Base-by-base conservation (phyloP, 495 filamentous ascomycete species). In the Xylaria grammica region DNA sequence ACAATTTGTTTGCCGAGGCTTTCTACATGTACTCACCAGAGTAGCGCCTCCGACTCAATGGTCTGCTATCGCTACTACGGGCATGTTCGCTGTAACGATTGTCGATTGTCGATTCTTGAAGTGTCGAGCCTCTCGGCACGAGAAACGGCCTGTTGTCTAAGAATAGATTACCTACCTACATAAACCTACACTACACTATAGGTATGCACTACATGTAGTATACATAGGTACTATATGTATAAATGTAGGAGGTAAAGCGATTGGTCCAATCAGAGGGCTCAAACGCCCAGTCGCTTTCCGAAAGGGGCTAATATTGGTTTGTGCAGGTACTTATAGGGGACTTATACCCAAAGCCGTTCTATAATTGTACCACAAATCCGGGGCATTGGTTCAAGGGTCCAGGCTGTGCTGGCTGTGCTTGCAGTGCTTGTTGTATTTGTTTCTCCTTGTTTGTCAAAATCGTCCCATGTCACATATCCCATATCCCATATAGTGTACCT, bases 281-380 rank as follows among this genome's bases (percentile, higher is more conserved):
- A 3, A 42, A 52, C 19, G 26, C 46, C 26, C 36, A 38, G 27
- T 30, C 45, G 29, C 29, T 52, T 50, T 36, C 58, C 58, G 48
- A 61, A 61, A 61, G 20, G 42, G 58, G 58, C 58, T 61, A 61
- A 61, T 27, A 52, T 42, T 42, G 36, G 19, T 42, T 40, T 4
- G 22, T 52, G 46, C 45, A 32, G 58, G 40, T 17, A 5, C 34
- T 36, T 36, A 11, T 36, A 36, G 6, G 6, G 11, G 34, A 11
- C 34, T 36, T n/a, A 11, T 36, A 60, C 27, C 57, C 27, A 29
- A 36, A 50, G 29, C 57, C 57, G 57, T 61, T 51, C 58, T 61
- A 61, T 61, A 61, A 61, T 38, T 51, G 58, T 50, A 51, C 48
- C 30, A 40, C 15, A 30, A 52, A 61, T 61, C 58, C 58, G 58